Base-by-base conservation (phyloP, 352 stramenopile genomes). In the Pythium rishiriense region DNA sequence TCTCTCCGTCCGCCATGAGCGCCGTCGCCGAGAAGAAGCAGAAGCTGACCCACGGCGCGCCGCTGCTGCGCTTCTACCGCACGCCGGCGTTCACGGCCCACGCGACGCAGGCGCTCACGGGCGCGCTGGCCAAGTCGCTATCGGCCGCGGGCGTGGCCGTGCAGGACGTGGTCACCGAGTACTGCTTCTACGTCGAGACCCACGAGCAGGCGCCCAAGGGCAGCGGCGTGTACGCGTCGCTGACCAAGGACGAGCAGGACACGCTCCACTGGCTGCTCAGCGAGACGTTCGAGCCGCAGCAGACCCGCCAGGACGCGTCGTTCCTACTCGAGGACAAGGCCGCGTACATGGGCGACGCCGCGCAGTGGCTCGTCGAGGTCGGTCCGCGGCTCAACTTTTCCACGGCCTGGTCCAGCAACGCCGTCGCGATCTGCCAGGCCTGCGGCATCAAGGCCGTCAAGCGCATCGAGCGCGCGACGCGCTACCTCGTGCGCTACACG, bases 341-440 rank as follows among this genome's bases (percentile, higher is more conserved):
- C 22, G 25, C 51, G 48, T 58, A 48, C 61, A 24, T 56, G 62
- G 14, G 53, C 48, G 52, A 70, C 47, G 21, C 65, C 21, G 22
- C 58, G 19, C 74, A 81, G 54, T 96, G 70, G 72, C 70, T 99
- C 5, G 71, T 99, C 0, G 97, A 99, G 75, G 96, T 99, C 56
- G 98, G 98, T 17, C 97, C 98, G 25, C 96, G 98, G 19, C 93
- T 99, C 82, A 98, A 95, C 56, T 99, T 99, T 73, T 98, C 94
- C 15, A 99, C 97, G 12, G 96, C 98, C 8, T 99, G 98, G 83
- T 99, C 94, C 46, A 99, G 94, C 37, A 99, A 99, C 73, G 97
- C 97, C 24, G 90, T 98, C 6, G 93, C 92, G 58, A 99, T 99
- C 69, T 99, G 93, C 75, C 75, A 97, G 33, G 91, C 94, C 0